A percentile compares a stretch with the other conserved stretches of the same genome.
Conservation (phyloP, 305 asterid genomes). For the Fraxinus albicans region DNA sequence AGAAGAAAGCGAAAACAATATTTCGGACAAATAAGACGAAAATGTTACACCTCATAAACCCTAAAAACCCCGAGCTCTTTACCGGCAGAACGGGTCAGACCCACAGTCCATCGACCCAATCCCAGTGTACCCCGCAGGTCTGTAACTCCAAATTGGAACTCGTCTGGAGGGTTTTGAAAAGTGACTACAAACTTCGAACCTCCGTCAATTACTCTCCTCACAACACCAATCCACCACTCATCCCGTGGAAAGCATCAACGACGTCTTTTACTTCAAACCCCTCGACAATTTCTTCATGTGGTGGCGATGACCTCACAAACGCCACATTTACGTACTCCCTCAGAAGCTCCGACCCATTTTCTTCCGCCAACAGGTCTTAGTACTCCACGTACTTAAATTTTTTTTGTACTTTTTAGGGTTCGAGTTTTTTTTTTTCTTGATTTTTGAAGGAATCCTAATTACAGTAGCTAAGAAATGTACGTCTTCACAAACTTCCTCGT, state of each 20-base stretch:
- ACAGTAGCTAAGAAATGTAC: constrained; percentile 57
- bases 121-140: constrained; percentile 54
- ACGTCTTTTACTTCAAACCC: constrained; percentile 42
- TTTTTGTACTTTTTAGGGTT: constrained; percentile 5
- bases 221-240: constrained; percentile 80
- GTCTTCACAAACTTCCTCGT: constrained; percentile 51
- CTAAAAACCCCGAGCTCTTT: background rate
- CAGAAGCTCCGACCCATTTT: constrained; percentile 37
- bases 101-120: constrained; percentile 65
- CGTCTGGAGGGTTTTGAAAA: constrained; percentile 54
- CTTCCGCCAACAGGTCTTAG: constrained; percentile 37
- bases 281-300: constrained; percentile 19
- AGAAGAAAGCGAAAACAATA: background rate
- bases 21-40: background rate
- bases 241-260: constrained; percentile 65
- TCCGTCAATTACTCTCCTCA: constrained; percentile 28
- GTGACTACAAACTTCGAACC: constrained; percentile 41
- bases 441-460: background rate
- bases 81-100: constrained; percentile 57
- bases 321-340: constrained; percentile 35
- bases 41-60: constrained; percentile 1
- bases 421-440: constrained; percentile 10
- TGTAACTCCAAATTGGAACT: constrained; percentile 38
- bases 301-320: constrained; percentile 54
- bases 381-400: constrained; percentile 43